Percentiles rank a stretch among this genome's conserved stretches.
Evolutionary conservation across 2,329 filamentous ascomycete species (phyloP).

Genomic region (Monilinia vaccinii-corymbosi): DNA sequence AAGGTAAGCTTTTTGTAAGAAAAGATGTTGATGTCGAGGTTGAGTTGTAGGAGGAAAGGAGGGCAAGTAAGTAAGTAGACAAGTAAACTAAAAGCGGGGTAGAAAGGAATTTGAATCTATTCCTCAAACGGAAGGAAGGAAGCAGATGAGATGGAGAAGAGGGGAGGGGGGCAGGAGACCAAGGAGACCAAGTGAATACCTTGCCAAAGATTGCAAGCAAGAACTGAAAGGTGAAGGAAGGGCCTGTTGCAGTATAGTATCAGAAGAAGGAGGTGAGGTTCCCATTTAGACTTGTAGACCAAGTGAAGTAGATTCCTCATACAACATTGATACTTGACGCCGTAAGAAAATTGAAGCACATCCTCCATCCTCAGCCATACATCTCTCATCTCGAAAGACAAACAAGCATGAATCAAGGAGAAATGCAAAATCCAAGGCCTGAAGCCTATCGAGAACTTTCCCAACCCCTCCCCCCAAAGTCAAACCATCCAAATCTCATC

Average conservation of each 20-base stretch:
- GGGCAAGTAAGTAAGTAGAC: neutral
- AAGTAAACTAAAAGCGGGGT: neutral
- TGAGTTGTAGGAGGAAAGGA: neutral
- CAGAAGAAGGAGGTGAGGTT: neutral
- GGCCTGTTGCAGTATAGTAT: no score
- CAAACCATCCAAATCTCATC: neutral
- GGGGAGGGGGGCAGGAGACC: neutral
- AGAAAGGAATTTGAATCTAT: accelerated
- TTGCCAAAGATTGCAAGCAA: neutral
- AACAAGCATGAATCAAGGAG: neutral
- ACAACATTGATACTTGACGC: neutral
- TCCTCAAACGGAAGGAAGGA: neutral
- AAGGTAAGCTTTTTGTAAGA: neutral
- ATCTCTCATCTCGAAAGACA: neutral
- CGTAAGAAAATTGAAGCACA: neutral
- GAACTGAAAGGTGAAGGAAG: neutral
- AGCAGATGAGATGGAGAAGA: neutral
- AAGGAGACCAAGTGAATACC: neutral
- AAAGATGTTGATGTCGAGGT: neutral
- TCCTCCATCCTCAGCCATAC: neutral
- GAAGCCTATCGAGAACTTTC: neutral
- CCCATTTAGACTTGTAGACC: neutral
- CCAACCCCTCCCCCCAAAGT: neutral
- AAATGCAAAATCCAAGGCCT: neutral
- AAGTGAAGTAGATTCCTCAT: neutral